Evolutionary conservation across 1,139 yeast species (phyloP), one percentile per base, ranked within the genome.

Genomic region (Suhomyces bokatorum): DNA sequence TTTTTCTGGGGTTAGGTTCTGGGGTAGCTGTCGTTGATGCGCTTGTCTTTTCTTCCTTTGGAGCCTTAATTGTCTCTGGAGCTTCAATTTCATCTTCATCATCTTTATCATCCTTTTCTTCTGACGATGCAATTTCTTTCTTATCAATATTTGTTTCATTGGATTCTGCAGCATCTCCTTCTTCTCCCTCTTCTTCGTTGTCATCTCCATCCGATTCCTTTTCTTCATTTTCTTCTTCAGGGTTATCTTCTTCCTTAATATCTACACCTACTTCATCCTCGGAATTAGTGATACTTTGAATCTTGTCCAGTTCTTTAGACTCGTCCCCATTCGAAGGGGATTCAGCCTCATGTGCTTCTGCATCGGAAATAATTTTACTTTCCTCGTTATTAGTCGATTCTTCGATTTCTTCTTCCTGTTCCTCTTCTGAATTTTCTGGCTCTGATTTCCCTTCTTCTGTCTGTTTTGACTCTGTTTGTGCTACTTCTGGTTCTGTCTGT

Each of bases 1-100:
- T 56, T 45, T 57, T 63, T 34, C 46, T 59, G 13, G 46, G 5
- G 16, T 17, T 35, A 8, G 42, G 45, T 30, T 47, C 49, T 6
- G 40, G 43, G 5, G 43, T 29, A 10, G 39, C 2, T 28, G 30
- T 27, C 4, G 39, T n/a, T 11, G 39, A 36, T 6, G n/a, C 13
- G 13, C 17, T 32, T n/a, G 17, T 29, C 6, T 20, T 32, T 8
- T 12, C 17, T 17, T 36, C 33, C 9, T 29, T 36, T n/a, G 33
- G 7, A 12, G 26, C 5, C 8, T n/a, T 10, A 2, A 13, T 9
- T 12, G 29, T 9, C 10, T 26, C 15, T 20, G 36, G 36, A 16
- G 14, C 16, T 9, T 35, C 38, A 15, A 11, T 4, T 2, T 35
- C 11, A 27, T 35, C 38, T 27, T 12, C 3, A 8, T 35, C 11